Evolutionary conservation across 2,329 filamentous ascomycete genomes (phyloP), one percentile per base, ranked within the genome.

Genomic region (Chaetomiaceae sp.): DNA sequence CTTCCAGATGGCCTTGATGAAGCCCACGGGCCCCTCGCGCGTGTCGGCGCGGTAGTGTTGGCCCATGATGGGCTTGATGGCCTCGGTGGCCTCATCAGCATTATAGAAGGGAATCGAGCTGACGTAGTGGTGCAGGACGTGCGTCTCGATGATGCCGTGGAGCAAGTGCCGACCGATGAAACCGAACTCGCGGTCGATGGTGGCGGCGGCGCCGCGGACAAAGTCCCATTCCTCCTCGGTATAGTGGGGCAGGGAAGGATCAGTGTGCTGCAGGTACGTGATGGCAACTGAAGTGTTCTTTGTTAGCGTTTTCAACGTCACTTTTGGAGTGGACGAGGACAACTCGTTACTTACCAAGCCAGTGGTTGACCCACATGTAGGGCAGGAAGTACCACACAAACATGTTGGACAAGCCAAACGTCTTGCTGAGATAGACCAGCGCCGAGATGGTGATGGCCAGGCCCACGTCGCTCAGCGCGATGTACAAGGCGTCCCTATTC

Each of bases 281-380:
- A 97, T 97, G 70, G 91, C 91, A 62, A 97, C 91, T 92, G 63
- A 9, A 18, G 13, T 4, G 18, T 9, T 11, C 18, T n/a, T 42
- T 53, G 25, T 43, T 7, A 48, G 32, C 3, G 52, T 61, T 13
- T 33, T 42, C 21, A 9, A 33, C 43, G 8, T 33, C n/a, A n/a
- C n/a, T n/a, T n/a, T n/a, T n/a, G n/a, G n/a, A n/a, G n/a, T n/a
- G n/a, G n/a, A n/a, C n/a, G n/a, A n/a, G n/a, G n/a, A n/a, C n/a
- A n/a, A n/a, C n/a, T 3, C 1, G 18, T 5, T 11, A 58, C 56
- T 61, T 85, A 94, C 89, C 89, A 54, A 97, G 87, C 92, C 92
- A 97, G 82, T 96, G 90, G 82, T 97, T 95, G 48, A 96, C 91
- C 92, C 92, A 96, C 57, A 96, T 79, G 71, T 97, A 99, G 33